phyloP scores from a whole-genome alignment of 148 eudicot species.

The Selenicereus undatus region DNA sequence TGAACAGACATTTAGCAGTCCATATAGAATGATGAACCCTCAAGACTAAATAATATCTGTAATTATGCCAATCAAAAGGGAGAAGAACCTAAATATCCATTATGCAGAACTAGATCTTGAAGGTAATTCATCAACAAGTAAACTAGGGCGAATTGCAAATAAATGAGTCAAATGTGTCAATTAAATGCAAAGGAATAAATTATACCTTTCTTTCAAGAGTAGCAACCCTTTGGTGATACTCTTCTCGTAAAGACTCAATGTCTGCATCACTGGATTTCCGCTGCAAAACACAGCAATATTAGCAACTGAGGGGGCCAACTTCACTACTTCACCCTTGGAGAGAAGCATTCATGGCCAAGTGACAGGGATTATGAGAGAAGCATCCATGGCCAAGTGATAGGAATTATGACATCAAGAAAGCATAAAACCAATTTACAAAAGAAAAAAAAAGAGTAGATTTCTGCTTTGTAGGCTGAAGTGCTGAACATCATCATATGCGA shows the following conservation, averaged over 20 bases:
- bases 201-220: conserved; percentile 91
- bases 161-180: neutral
- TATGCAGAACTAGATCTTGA: neutral
- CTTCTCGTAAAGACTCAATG: conserved; percentile 88
- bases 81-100: neutral
- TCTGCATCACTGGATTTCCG: conserved; percentile 88
- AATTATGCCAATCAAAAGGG: neutral
- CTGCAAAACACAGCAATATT: conserved; percentile 36
- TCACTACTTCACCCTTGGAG: neutral
- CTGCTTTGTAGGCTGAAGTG: neutral
- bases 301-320: neutral
- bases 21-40: neutral
- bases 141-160: neutral
- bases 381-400: neutral
- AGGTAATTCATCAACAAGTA: neutral
- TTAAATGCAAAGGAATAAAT: conserved; percentile 8
- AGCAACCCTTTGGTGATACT: conserved; percentile 91
- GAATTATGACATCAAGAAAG: neutral
- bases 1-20: neutral
- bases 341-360: neutral
- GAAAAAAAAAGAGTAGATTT: no score
- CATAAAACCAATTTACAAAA: neutral
- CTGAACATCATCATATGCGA: neutral
- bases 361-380: neutral
- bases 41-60: neutral